Base-by-base conservation (phyloP, 495 filamentous ascomycete species). In the Tuber borchii region DNA sequence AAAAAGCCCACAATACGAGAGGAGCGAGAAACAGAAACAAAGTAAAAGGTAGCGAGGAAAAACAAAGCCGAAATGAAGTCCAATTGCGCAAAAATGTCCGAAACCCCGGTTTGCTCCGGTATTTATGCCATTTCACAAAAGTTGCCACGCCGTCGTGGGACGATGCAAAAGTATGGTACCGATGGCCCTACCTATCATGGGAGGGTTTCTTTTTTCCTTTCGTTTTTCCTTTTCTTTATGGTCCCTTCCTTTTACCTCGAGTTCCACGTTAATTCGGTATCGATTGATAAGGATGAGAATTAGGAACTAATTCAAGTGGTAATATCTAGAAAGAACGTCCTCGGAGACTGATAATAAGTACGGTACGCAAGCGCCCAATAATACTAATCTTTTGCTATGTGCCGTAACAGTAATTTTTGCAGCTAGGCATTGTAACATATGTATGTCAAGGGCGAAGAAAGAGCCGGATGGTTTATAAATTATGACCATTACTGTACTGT, bases 61-160 rank as follows among this genome's bases (percentile, higher is more conserved):
- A 34, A 34, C 26, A 65, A 65, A 34, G 14, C 56, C 17, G 26
- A 34, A 65, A 65, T 65, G 56, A 34, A 17, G 6, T 65, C 1
- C 56, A 31, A 65, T 65, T 65, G 56, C 56, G 56, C 56, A 65
- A 65, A 65, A 65, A 34, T 65, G 56, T 65, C 56, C 56, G 56
- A 8, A 65, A 6, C 56, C 56, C 26, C 26, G 10, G n/a, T 31
- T 31, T 31, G 16, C 10, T 61, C 56, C n/a, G n/a, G 56, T 16
- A 9, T 61, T 31, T 61, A 61, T 61, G 56, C 31, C 56, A 61
- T 61, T 31, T 61, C 22, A 56, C 8, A n/a, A 56, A 56, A 12
- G 51, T n/a, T 26, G 10, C 22, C 10, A 16, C 1, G 56, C n/a
- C 9, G n/a, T 61, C 10, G 56, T 61, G 56, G 56, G 31, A 61